Conservation (phyloP, 805 yeast species). For the Cyberlindnera bimundalis region DNA sequence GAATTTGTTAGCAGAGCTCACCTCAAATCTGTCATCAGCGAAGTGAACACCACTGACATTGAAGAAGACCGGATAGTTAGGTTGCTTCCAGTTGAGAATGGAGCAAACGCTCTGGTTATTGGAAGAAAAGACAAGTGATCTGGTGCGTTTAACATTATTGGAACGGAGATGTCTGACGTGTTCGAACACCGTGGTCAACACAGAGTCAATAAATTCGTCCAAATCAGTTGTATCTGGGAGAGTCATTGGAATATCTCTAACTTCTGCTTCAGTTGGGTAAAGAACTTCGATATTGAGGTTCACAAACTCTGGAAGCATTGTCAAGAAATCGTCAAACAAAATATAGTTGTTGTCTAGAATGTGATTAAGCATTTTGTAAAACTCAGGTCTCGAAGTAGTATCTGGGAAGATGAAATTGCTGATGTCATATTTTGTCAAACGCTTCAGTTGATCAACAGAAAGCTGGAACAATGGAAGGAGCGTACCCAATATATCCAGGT, state of each 20-base stretch:
- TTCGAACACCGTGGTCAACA: conserved; percentile 67
- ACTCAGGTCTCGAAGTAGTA: conserved; percentile 6
- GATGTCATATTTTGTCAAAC: conserved; percentile 28
- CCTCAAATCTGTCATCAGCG: conserved; percentile 31
- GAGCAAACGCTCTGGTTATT: conserved; percentile 89
- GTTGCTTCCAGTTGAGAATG: conserved; percentile 96
- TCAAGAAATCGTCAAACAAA: conserved; percentile 58
- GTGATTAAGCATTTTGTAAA: conserved; percentile 35
- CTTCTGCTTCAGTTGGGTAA: conserved; percentile 63
- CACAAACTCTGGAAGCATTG: conserved; percentile 51
- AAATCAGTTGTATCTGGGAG: conserved; percentile 44
- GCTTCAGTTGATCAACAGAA: conserved; percentile 32
- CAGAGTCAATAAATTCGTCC: conserved; percentile 72
- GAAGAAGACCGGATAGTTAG: conserved; percentile 92
- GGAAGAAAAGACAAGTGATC: conserved; percentile 82
- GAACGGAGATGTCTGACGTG: conserved; percentile 57
- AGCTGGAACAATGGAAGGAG: conserved; percentile 61
- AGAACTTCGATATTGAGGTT: conserved; percentile 72
- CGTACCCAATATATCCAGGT: conserved; percentile 47
- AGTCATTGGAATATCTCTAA: conserved; percentile 38
- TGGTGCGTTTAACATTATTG: conserved; percentile 33
- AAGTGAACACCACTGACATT: conserved; percentile 65
- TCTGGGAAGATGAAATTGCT: conserved; percentile 17
- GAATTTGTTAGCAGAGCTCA: conserved; percentile 42
- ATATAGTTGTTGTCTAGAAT: conserved; percentile 48